Evolutionary conservation across 805 yeast species (phyloP), one percentile per base, ranked within the genome.

Genomic region (Hyphopichia homilentoma): DNA sequence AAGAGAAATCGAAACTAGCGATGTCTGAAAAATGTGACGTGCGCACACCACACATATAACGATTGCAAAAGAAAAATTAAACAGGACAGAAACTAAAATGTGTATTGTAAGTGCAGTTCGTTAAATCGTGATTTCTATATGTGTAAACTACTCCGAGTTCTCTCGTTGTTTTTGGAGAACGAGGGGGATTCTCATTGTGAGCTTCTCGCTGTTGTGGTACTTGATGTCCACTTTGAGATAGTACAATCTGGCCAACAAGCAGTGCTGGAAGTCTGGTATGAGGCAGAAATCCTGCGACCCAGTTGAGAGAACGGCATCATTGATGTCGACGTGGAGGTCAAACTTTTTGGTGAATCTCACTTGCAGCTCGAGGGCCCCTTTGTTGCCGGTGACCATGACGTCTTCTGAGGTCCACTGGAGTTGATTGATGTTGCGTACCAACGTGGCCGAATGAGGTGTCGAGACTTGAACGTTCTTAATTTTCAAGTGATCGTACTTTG

Each of bases 251-350:
- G 65, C 57, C 29, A 59, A 21, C 25, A 48, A 45, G 35, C 70
- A 65, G 11, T 43, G 42, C 41, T 65, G 70, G 44, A 65, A 65
- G 27, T 58, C 65, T 3, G 70, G 70, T 12, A 62, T 52, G 20
- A 65, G 40, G 33, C 58, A 51, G 32, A 59, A 61, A 9, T 60
- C 54, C 16, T 46, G 44, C 6, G 45, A 47, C 14, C 43, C 40
- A 11, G 36, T 27, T 6, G 31, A 35, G n/a, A 33, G 32, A 21
- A 40, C 44, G 3, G 56, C 57, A 20, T 54, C 46, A 13, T 47
- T 37, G 5, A 60, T 38, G 33, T 65, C 64, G 12, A 63, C 39
- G 4, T 39, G 35, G 7, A 59, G 30, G 11, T 47, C 33, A 27
- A 59, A 41, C 24, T 47, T 43, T 26, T 51, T 56, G 27, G 39